phyloP scores from a whole-genome alignment of 805 yeast genomes.

The Wickerhamiella hasegawae region DNA sequence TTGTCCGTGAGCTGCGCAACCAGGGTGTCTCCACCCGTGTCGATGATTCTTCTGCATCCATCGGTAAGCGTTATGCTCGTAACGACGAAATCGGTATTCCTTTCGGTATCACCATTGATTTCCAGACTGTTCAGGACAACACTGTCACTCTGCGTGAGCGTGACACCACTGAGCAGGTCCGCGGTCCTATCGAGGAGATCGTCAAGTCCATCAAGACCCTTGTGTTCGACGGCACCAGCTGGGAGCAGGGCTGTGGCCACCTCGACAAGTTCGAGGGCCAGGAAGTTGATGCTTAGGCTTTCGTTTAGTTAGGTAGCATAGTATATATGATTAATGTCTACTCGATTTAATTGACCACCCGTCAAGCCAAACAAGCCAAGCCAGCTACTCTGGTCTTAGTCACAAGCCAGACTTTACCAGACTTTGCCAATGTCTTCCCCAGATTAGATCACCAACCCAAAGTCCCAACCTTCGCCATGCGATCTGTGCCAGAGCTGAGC shows the following conservation, averaged over 20 bases:
- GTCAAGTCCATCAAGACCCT: slow-evolving; percentile 55
- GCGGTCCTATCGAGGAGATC: slow-evolving; percentile 69
- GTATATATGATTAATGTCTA: too few relatives aligned
- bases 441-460: too few relatives aligned
- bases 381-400: too few relatives aligned
- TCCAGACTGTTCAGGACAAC: slow-evolving; percentile 74
- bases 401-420: too few relatives aligned
- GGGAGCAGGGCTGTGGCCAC: slow-evolving; percentile 73
- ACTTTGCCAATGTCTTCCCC: too few relatives aligned
- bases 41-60: slow-evolving; percentile 93
- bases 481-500: slow-evolving; percentile 22
- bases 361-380: too few relatives aligned
- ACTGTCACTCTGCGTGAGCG: slow-evolving; percentile 93
- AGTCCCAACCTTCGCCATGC: slow-evolving; percentile 3
- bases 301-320: too few relatives aligned
- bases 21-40: slow-evolving; percentile 86
- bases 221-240: slow-evolving; percentile 55
- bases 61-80: slow-evolving; percentile 96
- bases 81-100: slow-evolving; percentile 98
- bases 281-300: slow-evolving; percentile 23
- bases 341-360: too few relatives aligned
- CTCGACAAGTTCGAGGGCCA: slow-evolving; percentile 63
- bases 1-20: slow-evolving; percentile 55
- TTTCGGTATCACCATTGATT: slow-evolving; percentile 93
- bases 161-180: slow-evolving; percentile 90